These are phyloP conservation scores for Phaeosphaeria sp. DNA, from an alignment of 2,329 filamentous ascomycete genomes.

Conservation along the genomic window DNA sequence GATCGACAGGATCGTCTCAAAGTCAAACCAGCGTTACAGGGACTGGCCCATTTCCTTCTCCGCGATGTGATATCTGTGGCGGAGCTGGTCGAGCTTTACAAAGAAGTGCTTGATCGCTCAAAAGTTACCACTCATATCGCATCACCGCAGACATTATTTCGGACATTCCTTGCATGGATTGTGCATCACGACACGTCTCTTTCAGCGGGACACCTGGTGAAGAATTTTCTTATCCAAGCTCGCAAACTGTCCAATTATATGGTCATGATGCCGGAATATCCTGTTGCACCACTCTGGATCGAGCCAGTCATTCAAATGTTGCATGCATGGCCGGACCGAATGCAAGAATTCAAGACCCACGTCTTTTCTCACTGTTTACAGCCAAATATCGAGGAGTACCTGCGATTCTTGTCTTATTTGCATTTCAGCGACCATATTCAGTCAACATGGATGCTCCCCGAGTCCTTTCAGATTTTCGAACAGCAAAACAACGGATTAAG, in stretches of 20 bases:
- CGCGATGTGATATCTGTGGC: conserved; percentile 61
- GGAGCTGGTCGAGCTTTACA: conserved; percentile 50
- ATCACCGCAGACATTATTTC: conserved; percentile 27
- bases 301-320: conserved; percentile 44
- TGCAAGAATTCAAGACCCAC: conserved; percentile 53
- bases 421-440: conserved; percentile 40
- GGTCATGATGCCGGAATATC: neutral
- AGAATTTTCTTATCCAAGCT: conserved; percentile 40
- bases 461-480: conserved; percentile 13
- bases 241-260: conserved; percentile 24
- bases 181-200: conserved; percentile 50
- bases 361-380: conserved; percentile 57
- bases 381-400: conserved; percentile 48
- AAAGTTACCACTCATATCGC: conserved; percentile 3
- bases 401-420: conserved; percentile 49
- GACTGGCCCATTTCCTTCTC: conserved; percentile 68
- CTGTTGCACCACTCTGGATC: conserved; percentile 45
- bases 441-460: conserved; percentile 22
- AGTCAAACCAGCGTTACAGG: conserved; percentile 73
- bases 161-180: conserved; percentile 44
- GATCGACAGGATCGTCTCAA: conserved; percentile 67
- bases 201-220: conserved; percentile 48
- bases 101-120: conserved; percentile 11
- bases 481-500: conserved; percentile 15
- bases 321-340: conserved; percentile 41